Base-by-base conservation (phyloP, 2,329 filamentous ascomycete genomes). In the Exophiala sideris region DNA sequence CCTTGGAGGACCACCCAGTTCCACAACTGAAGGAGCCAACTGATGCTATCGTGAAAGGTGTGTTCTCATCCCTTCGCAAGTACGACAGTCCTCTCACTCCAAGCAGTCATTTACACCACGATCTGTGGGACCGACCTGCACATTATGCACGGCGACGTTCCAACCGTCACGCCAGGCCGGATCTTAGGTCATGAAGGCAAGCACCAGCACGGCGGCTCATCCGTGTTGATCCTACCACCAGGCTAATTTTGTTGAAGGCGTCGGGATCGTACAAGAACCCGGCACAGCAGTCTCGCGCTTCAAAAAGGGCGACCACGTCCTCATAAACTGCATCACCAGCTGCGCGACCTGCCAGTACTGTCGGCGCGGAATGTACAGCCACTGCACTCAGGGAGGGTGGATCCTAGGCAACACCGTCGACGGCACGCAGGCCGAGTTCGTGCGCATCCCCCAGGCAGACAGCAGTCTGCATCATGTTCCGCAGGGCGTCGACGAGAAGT, bases 101-200 rank as follows among this genome's bases (percentile, higher is more conserved):
- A 36, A 5, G 21, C 16, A 38, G 34, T 45, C 5, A 9, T 48
- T 24, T 72, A 79, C 49, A 73, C 74, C 0, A 78, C 77, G 9
- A 79, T 80, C 58, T 82, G 79, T 62, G 78, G 79, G 20, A 76
- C 76, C 0, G 80, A 83, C 61, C 66, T 83, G 11, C 80, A 84
- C 62, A 82, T 83, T 56, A 66, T 74, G 52, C 76, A 78, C 52
- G 80, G 79, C 12, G 71, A 82, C 59, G 78, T 83, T 0, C 71
- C 79, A 0, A 77, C 73, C 1, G 75, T 73, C 45, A 59, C 71
- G 4, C 67, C 70, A 0, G 79, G 79, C 6, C 70, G 70, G 0
- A 70, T 79, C 2, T 68, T 82, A 0, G 79, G 79, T 34, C 79
- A 82, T 57, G 79, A 82, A 62, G 78, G 77, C 38, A 33, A 7